These are phyloP conservation scores for Ganoderma multipileum DNA, from an alignment of 1,284 basidiomycete genomes.

Conservation along the genomic window DNA sequence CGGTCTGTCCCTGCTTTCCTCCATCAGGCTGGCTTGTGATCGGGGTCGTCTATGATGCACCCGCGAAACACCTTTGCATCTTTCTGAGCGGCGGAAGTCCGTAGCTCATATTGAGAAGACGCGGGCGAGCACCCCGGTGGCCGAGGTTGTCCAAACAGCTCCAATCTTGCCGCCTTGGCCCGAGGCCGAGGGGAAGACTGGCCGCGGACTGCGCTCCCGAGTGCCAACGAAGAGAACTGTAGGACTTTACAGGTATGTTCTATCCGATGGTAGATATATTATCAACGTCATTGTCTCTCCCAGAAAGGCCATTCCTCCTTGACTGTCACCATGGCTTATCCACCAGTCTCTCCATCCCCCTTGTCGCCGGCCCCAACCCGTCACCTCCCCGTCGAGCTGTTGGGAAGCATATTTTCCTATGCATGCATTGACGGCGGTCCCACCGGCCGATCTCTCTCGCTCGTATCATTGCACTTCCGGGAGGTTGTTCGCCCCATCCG, in stretches of 20 bases:
- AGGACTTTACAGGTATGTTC: neutral
- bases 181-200: neutral
- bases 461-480: constrained; percentile 14
- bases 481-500: constrained; percentile 10
- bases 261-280: neutral
- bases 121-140: constrained; percentile 3
- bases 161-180: neutral
- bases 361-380: neutral
- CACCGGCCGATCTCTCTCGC: constrained; percentile 23
- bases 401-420: constrained; percentile 15
- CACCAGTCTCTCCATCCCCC: neutral
- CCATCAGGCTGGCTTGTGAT: neutral
- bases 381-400: constrained; percentile 16
- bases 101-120: neutral
- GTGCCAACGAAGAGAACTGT: neutral
- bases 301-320: neutral
- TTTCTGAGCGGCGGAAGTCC: neutral
- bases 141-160: neutral
- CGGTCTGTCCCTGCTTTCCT: neutral
- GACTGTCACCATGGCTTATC: neutral
- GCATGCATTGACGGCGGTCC: constrained; percentile 23
- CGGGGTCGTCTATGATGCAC: neutral
- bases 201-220: neutral
- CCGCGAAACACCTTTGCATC: neutral
- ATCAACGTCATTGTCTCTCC: neutral